Evolutionary conservation across 331 rosid species (phyloP).

Genomic region (Pyrus hybrid): DNA sequence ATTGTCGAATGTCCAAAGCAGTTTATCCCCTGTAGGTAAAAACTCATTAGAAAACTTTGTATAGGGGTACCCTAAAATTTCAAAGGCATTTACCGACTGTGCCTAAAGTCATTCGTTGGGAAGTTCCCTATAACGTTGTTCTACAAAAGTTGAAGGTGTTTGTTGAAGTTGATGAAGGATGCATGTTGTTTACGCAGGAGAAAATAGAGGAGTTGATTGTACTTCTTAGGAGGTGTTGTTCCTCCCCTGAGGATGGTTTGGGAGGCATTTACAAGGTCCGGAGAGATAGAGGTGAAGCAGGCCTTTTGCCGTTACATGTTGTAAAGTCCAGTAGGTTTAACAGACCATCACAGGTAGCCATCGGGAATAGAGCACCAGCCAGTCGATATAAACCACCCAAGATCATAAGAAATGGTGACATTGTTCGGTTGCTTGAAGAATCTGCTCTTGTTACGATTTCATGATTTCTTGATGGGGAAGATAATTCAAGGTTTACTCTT

Average conservation of each 20-base stretch:
- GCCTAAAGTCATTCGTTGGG: no score
- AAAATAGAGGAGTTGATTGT: conserved; percentile 21
- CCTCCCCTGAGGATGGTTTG: conserved; percentile 38
- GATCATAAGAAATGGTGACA: conserved; percentile 42
- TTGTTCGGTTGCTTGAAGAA: conserved; percentile 33
- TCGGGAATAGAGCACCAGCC: conserved; percentile 50
- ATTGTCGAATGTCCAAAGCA: no score
- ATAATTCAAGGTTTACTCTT: background rate
- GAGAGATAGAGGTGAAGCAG: conserved; percentile 34
- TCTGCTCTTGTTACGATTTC: conserved; percentile 16
- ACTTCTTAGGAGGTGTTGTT: conserved; percentile 25
- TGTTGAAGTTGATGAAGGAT: conserved; percentile 35
- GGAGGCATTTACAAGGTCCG: conserved; percentile 52
- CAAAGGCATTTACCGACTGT: no score
- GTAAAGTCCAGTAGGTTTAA: conserved; percentile 48
- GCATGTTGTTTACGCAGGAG: conserved; percentile 17
- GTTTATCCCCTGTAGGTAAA: no score
- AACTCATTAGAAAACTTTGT: no score
- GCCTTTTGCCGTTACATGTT: conserved; percentile 28
- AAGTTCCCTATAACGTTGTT: no score
- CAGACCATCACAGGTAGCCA: conserved; percentile 28
- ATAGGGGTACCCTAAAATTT: no score
- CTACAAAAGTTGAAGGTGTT: conserved; percentile 25
- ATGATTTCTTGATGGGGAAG: background rate
- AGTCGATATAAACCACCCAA: conserved; percentile 64